A percentile compares a stretch with the other conserved stretches of the same genome.
Conservation (phyloP, 1,284 basidiomycete species). For the Anthracocystis walkeri region DNA sequence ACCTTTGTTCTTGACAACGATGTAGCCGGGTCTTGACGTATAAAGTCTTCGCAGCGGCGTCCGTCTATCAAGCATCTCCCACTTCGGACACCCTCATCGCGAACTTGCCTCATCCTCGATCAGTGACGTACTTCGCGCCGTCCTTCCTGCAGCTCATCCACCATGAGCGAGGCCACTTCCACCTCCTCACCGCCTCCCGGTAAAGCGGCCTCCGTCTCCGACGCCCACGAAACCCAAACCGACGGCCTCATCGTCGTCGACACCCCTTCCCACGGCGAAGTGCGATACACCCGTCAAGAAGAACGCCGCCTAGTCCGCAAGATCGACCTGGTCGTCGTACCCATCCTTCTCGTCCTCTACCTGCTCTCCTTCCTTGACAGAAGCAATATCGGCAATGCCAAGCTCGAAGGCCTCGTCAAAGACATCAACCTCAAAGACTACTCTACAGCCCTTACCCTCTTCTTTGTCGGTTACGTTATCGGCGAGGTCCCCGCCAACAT, state of each 20-base stretch:
- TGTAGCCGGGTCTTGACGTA: neutral
- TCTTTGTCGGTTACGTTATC: slow-evolving; percentile 60
- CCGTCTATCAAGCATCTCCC: neutral
- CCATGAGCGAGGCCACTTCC: slow-evolving; percentile 27
- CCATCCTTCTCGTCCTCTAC: slow-evolving; percentile 54
- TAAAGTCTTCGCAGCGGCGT: neutral
- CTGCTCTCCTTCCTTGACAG: slow-evolving; percentile 55
- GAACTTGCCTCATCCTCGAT: neutral
- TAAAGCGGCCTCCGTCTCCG: slow-evolving; percentile 19
- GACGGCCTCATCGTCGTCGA: slow-evolving; percentile 12
- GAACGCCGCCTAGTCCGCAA: slow-evolving; percentile 55
- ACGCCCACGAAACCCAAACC: slow-evolving; percentile 20
- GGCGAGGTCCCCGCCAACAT: slow-evolving; percentile 56
- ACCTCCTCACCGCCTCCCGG: slow-evolving; percentile 20
- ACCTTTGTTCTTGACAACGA: neutral
- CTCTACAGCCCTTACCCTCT: slow-evolving; percentile 44
- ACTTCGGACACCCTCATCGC: neutral
- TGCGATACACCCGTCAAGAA: slow-evolving; percentile 53
- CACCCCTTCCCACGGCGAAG: slow-evolving; percentile 21
- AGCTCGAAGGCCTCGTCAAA: slow-evolving; percentile 51
- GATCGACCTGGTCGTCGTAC: slow-evolving; percentile 55
- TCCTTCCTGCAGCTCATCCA: neutral
- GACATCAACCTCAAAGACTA: slow-evolving; percentile 55
- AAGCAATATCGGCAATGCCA: slow-evolving; percentile 58
- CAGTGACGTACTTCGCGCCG: neutral